These are phyloP conservation scores for Lepraria neglecta DNA, from an alignment of 495 filamentous ascomycete genomes.

Conservation along the genomic window DNA sequence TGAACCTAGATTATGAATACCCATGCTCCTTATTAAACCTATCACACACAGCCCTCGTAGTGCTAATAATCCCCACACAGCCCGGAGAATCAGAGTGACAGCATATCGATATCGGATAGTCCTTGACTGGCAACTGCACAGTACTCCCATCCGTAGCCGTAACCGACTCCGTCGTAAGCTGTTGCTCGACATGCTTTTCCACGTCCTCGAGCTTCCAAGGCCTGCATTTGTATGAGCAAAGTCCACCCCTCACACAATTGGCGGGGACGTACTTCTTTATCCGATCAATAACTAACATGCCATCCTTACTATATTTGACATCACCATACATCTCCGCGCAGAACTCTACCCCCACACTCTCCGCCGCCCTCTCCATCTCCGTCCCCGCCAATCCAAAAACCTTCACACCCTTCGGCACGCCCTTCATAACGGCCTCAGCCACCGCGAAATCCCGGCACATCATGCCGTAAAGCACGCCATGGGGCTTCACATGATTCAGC, in stretches of 20 bases:
- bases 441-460: conserved; percentile 48
- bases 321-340: conserved; percentile 53
- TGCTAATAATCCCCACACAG: conserved; percentile 46
- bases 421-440: conserved; percentile 47
- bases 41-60: conserved; percentile 37
- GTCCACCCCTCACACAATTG: neutral
- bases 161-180: conserved; percentile 41
- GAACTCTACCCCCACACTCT: conserved; percentile 49
- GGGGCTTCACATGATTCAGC: conserved; percentile 56
- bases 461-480: conserved; percentile 51
- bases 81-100: conserved; percentile 52
- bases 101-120: conserved; percentile 45
- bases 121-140: conserved; percentile 41
- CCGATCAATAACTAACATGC: conserved; percentile 48
- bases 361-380: conserved; percentile 46
- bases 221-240: conserved; percentile 21
- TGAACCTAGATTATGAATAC: conserved; percentile 4
- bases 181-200: conserved; percentile 42
- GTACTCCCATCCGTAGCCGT: conserved; percentile 41
- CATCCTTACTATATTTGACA: conserved; percentile 49
- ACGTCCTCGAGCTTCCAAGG: conserved; percentile 44
- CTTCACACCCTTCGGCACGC: conserved; percentile 44
- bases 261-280: conserved; percentile 42
- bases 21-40: conserved; percentile 38
- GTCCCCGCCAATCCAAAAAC: conserved; percentile 54